Conservation (phyloP, 345 rosid species). For the Camelina hispida region DNA sequence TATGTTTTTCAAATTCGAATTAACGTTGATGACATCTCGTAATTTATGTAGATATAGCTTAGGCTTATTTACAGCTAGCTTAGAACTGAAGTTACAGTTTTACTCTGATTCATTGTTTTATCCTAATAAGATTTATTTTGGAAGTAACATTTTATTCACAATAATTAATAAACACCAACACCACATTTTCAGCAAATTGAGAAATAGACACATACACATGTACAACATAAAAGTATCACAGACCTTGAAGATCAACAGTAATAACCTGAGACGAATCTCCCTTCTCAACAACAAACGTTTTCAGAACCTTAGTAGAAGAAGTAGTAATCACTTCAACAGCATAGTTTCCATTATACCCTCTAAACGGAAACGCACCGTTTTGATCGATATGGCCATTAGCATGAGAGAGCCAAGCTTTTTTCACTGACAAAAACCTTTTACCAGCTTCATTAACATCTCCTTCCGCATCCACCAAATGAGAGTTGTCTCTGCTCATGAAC, state of each 20-base stretch:
- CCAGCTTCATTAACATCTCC: constrained; percentile 92
- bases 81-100: too few species aligned
- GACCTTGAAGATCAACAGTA: constrained; percentile 43
- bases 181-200: background rate
- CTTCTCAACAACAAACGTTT: constrained; percentile 71
- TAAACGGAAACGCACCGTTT: constrained; percentile 62
- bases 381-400: constrained; percentile 61
- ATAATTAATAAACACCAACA: constrained; percentile 3
- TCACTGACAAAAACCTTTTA: constrained; percentile 62
- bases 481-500: constrained; percentile 75
- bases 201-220: background rate
- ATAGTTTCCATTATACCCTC: constrained; percentile 87
- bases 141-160: constrained; percentile 1
- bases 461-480: constrained; percentile 85
- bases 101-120: too few species aligned
- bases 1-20: too few species aligned
- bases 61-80: too few species aligned
- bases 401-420: constrained; percentile 69
- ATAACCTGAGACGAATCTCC: constrained; percentile 51
- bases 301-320: constrained; percentile 47
- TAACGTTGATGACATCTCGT: too few species aligned
- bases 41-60: too few species aligned
- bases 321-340: constrained; percentile 55
- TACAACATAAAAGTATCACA: background rate
- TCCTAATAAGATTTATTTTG: too few species aligned